Base-by-base conservation (phyloP, 495 filamentous ascomycete genomes). In the Penicillium desertorum region DNA sequence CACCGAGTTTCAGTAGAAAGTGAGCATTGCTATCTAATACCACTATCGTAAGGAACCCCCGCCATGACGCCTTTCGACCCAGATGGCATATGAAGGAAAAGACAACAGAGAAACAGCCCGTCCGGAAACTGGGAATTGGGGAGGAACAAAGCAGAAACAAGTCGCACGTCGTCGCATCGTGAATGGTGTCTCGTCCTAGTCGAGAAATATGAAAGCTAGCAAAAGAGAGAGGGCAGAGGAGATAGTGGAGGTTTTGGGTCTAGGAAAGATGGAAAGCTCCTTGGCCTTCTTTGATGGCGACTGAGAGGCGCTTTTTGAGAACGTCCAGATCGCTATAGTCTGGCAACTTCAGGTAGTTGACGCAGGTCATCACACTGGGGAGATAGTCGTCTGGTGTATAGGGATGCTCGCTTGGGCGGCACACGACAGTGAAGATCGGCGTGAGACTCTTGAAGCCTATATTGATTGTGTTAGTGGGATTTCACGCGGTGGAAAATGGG, bases 281-380 rank as follows among this genome's bases (percentile, higher is more conserved):
- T 70, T 98, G 95, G n/a, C 95, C 95, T 77, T 99, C 95, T 70
- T 86, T 88, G 64, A 96, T 96, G 41, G 95, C 95, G 50, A 89
- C 85, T 43, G 84, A 85, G 32, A 99, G 76, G 68, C 87, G 86
- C 62, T 85, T 79, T 54, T 80, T 84, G 67, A 99, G 82, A 37
- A 89, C 81, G 16, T 91, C 82, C 58, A 96, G 73, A 64, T 75
- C 83, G 63, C 86, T 93, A 75, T 99, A 99, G 73, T 99, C 92
- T 20, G 95, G 95, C 65, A 99, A 80, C 72, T 99, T 99, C 61
- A 99, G 88, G 70, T 99, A 99, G 70, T 99, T 99, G 69, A 96
- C 94, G 71, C 95, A 98, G 44, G 95, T 99, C 95, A 99, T 99
- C 67, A 98, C 95, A 65, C 92, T 97, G 23, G 95, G 92, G 34